Conservation (phyloP, 345 rosid species). For the Isatis tinctoria region DNA sequence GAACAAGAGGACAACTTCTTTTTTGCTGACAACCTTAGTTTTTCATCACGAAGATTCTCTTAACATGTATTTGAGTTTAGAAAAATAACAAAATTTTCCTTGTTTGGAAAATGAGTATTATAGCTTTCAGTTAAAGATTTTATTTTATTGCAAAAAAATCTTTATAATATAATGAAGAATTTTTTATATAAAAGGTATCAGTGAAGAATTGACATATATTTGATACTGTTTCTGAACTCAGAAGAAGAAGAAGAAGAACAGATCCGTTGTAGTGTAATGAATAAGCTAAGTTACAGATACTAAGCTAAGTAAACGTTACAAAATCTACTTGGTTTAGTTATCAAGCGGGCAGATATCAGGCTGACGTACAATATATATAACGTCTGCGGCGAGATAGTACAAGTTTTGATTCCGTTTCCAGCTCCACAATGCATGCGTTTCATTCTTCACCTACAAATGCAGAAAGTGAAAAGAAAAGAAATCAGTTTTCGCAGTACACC, state of each 20-base stretch:
- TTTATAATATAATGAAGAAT: neutral
- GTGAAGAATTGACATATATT: neutral
- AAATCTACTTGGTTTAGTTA: slow-evolving; percentile 25
- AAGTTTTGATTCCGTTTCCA: slow-evolving; percentile 75
- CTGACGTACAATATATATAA: slow-evolving; percentile 66
- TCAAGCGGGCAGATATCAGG: slow-evolving; percentile 42
- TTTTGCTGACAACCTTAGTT: neutral
- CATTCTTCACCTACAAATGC: slow-evolving; percentile 61
- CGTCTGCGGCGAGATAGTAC: slow-evolving; percentile 42
- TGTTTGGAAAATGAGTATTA: neutral
- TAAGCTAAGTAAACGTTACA: neutral
- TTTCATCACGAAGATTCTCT: neutral
- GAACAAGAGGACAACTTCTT: neutral
- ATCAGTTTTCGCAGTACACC: neutral
- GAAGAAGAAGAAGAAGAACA: neutral
- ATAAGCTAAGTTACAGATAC: neutral
- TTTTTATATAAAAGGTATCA: neutral
- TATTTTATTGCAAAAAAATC: neutral
- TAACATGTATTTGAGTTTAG: neutral
- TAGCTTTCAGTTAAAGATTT: neutral
- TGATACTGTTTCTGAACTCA: neutral
- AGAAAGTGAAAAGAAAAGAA: neutral
- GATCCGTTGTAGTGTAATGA: neutral
- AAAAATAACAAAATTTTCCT: neutral
- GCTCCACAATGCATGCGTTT: slow-evolving; percentile 82